phyloP scores from a whole-genome alignment of 805 yeast genomes.

The Hanseniaspora clermontiae region DNA sequence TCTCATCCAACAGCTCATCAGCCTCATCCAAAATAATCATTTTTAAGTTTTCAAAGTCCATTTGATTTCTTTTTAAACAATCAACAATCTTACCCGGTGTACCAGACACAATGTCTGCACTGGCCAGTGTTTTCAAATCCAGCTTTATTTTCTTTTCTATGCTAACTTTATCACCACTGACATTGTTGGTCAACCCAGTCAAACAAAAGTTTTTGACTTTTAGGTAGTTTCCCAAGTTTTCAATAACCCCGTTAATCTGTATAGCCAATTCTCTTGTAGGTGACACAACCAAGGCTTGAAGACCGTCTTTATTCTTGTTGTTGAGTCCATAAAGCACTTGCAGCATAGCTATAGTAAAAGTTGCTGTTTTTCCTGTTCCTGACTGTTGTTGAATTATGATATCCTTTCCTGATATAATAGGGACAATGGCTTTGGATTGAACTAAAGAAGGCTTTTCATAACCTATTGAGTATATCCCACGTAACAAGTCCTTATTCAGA shows the following conservation, averaged over 20 bases:
- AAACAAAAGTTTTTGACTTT: constrained; percentile 79
- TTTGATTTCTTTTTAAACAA: constrained; percentile 71
- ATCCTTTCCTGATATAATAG: constrained; percentile 85
- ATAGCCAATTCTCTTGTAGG: constrained; percentile 95
- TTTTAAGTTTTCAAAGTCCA: constrained; percentile 64
- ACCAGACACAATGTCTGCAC: constrained; percentile 86
- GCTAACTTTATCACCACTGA: constrained; percentile 46
- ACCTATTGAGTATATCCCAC: constrained; percentile 73
- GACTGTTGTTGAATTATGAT: constrained; percentile 97
- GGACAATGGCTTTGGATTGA: constrained; percentile 91
- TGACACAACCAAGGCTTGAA: constrained; percentile 82
- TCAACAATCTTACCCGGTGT: constrained; percentile 95
- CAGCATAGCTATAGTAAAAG: constrained; percentile 89
- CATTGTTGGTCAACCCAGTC: constrained; percentile 47
- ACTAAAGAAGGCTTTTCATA: constrained; percentile 94
- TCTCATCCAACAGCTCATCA: constrained; percentile 76
- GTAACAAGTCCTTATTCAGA: constrained; percentile 47
- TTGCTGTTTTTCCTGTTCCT: constrained; percentile 98
- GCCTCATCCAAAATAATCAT: constrained; percentile 93
- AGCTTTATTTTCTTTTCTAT: constrained; percentile 32
- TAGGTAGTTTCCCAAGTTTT: constrained; percentile 77
- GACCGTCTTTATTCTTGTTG: constrained; percentile 50
- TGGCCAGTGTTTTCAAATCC: constrained; percentile 57
- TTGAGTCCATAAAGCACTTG: constrained; percentile 42
- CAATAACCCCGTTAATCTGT: constrained; percentile 81